phyloP scores from a whole-genome alignment of 2,329 filamentous ascomycete species.

The Apiospora phragmitis region DNA sequence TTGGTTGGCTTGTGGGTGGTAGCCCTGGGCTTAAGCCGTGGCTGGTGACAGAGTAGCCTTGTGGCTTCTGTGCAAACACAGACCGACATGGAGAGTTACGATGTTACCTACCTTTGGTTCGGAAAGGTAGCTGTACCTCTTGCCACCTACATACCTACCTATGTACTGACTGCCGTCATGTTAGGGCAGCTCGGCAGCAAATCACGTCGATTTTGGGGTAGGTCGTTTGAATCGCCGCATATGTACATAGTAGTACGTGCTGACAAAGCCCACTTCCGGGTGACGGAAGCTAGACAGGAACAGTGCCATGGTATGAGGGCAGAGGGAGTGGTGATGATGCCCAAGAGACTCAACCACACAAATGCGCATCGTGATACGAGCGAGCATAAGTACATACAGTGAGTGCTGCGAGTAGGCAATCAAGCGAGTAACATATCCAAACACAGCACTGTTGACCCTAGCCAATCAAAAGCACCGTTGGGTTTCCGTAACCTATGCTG shows the following conservation, averaged over 20 bases:
- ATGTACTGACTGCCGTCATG: background rate
- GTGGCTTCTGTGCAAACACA: background rate
- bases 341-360: background rate
- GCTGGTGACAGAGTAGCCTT: background rate
- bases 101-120: background rate
- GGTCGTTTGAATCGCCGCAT: background rate
- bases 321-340: background rate
- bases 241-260: background rate
- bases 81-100: background rate
- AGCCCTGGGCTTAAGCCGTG: background rate
- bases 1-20: background rate
- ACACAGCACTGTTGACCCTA: background rate
- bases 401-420: background rate
- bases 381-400: too few species aligned
- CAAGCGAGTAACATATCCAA: too few species aligned
- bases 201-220: background rate
- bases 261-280: background rate
- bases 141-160: background rate
- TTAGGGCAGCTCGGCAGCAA: background rate
- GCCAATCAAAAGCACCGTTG: background rate
- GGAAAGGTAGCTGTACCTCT: background rate
- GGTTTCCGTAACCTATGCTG: too few species aligned
- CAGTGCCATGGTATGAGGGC: background rate
- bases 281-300: too few species aligned
- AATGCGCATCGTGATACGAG: too few species aligned